Percentiles rank a stretch among this genome's conserved stretches.
phyloP scores from a whole-genome alignment of 371 early-diverging fungal genomes.

The Apophysomyces ossiformis region DNA sequence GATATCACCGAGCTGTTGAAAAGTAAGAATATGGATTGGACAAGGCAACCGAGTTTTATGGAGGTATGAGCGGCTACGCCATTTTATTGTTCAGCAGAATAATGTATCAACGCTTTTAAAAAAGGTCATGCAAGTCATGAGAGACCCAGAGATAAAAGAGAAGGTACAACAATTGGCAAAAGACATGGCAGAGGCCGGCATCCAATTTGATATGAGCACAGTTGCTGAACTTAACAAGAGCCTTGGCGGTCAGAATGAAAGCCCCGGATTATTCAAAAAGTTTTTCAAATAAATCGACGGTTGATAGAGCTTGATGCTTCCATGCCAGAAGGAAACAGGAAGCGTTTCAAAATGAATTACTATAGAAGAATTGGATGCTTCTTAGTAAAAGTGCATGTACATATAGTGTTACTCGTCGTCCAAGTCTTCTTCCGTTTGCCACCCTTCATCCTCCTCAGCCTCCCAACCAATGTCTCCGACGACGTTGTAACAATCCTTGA shows the following conservation, averaged over 20 bases:
- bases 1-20: conserved; percentile 41
- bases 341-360: no score
- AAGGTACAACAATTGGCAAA: conserved; percentile 30
- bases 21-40: conserved; percentile 37
- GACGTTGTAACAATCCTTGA: conserved; percentile 22
- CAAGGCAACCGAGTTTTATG: conserved; percentile 35
- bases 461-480: conserved; percentile 13
- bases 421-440: conserved; percentile 13
- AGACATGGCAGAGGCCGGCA: conserved; percentile 47
- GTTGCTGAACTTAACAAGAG: conserved; percentile 43
- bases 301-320: no score
- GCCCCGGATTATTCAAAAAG: neutral
- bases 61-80: conserved; percentile 23
- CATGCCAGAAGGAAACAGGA: no score
- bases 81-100: no score
- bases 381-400: no score
- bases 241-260: conserved; percentile 13
- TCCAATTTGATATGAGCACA: conserved; percentile 43
- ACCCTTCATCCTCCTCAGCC: conserved; percentile 9
- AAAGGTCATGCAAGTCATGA: conserved; percentile 47
- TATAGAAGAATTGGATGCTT: no score
- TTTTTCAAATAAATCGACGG: neutral
- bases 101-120: neutral
- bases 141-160: conserved; percentile 41
- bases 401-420: neutral